These are phyloP conservation scores for Colletotrichum salicis DNA, from an alignment of 2,329 filamentous ascomycete genomes.

Conservation along the genomic window DNA sequence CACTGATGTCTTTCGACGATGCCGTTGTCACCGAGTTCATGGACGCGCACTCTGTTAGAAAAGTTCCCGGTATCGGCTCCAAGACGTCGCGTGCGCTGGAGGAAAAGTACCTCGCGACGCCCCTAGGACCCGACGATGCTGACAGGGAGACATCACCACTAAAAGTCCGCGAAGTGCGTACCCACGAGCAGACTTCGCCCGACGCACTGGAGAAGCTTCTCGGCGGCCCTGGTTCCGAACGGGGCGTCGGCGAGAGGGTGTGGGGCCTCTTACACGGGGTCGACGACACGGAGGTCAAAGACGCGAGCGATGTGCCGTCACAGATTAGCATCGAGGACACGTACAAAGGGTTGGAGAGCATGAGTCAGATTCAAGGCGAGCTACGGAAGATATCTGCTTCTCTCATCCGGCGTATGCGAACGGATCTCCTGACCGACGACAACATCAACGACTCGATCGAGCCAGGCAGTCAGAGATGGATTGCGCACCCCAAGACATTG, in stretches of 20 bases:
- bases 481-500: constrained; percentile 83
- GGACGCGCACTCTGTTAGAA: constrained; percentile 78
- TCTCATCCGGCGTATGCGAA: constrained; percentile 80
- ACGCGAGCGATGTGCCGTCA: constrained; percentile 76
- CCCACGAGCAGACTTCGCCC: constrained; percentile 70
- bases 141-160: constrained; percentile 52
- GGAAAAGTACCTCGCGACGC: constrained; percentile 37
- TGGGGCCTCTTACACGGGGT: constrained; percentile 86
- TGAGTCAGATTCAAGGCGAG: constrained; percentile 73
- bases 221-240: constrained; percentile 74
- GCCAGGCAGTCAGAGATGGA: constrained; percentile 64
- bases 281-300: constrained; percentile 78
- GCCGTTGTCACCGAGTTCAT: constrained; percentile 73
- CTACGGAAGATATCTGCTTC: constrained; percentile 75
- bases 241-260: constrained; percentile 76
- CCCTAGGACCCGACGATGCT: constrained; percentile 17
- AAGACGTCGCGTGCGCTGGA: constrained; percentile 70
- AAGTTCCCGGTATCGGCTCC: constrained; percentile 86
- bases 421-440: constrained; percentile 74
- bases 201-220: constrained; percentile 75
- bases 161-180: constrained; percentile 73
- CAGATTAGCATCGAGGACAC: constrained; percentile 97
- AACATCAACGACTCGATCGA: constrained; percentile 42
- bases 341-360: constrained; percentile 76
- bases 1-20: constrained; percentile 74